These are phyloP conservation scores for Debaryomyces hansenii DNA, from an alignment of 805 yeast genomes.

Conservation along the genomic window DNA sequence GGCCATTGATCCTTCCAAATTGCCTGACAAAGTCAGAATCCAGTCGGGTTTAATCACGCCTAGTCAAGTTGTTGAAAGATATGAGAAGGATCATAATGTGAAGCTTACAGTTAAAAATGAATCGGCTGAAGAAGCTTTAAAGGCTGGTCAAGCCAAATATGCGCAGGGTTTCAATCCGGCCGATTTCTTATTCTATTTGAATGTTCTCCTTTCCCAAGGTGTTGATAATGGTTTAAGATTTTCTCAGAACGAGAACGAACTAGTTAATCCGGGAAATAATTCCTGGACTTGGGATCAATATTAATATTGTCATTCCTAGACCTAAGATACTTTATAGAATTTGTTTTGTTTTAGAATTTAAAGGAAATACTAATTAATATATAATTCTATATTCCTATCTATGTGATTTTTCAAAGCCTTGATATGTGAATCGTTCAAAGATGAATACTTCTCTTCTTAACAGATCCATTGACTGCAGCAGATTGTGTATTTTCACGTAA, in stretches of 20 bases:
- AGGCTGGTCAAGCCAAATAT: slow-evolving; percentile 27
- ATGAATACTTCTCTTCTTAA: too few species aligned
- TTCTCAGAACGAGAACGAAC: slow-evolving; percentile 24
- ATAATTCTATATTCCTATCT: too few species aligned
- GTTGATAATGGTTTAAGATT: slow-evolving; percentile 37
- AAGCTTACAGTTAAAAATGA: slow-evolving; percentile 30
- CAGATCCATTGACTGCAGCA: too few species aligned
- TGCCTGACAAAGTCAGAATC: slow-evolving; percentile 47
- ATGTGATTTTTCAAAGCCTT: too few species aligned
- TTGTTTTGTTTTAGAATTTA: too few species aligned
- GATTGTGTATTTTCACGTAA: too few species aligned
- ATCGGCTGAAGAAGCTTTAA: slow-evolving; percentile 28
- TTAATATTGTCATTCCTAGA: slow-evolving; percentile 10
- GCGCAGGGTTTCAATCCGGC: slow-evolving; percentile 25
- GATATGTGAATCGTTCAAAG: too few species aligned
- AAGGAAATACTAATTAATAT: too few species aligned
- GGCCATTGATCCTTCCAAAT: slow-evolving; percentile 29
- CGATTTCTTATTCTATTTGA: slow-evolving; percentile 40
- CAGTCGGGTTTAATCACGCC: slow-evolving; percentile 41
- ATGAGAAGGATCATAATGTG: slow-evolving; percentile 39
- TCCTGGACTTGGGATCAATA: slow-evolving; percentile 37
- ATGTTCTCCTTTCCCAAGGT: slow-evolving; percentile 37
- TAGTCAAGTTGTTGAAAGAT: slow-evolving; percentile 37
- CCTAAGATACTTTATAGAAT: too few species aligned
- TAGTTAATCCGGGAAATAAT: slow-evolving; percentile 36